Conservation (phyloP, 805 yeast genomes). For the Cephaloascus albidus region DNA sequence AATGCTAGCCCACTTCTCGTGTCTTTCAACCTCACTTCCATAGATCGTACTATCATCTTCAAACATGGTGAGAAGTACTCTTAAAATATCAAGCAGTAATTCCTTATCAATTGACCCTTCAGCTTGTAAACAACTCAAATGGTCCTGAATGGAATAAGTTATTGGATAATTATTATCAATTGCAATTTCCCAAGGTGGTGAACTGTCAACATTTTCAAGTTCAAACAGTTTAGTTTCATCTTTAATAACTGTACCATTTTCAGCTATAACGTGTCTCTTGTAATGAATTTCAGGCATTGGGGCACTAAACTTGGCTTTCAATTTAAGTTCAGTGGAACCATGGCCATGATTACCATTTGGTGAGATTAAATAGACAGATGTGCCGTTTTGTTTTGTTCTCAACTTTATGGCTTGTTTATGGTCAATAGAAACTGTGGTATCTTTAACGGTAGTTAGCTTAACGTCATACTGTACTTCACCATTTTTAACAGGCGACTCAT, state of each 20-base stretch:
- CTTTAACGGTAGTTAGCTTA: conserved; percentile 12
- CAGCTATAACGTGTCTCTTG: conserved; percentile 22
- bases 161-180: too few species aligned
- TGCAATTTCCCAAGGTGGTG: too few species aligned
- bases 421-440: conserved; percentile 9
- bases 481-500: conserved; percentile 8
- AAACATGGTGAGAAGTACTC: too few species aligned
- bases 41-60: too few species aligned
- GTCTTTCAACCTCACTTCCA: too few species aligned
- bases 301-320: conserved; percentile 12
- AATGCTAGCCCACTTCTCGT: too few species aligned
- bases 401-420: conserved; percentile 11
- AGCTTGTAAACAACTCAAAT: too few species aligned
- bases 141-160: too few species aligned
- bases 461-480: conserved; percentile 16
- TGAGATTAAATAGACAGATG: conserved; percentile 30
- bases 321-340: conserved; percentile 25
- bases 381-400: conserved; percentile 30
- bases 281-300: conserved; percentile 12
- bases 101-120: too few species aligned
- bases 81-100: too few species aligned
- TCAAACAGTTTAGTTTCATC: too few species aligned
- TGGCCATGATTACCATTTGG: conserved; percentile 37
- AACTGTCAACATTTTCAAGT: too few species aligned
- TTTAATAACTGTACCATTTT: conserved; percentile 17